Evolutionary conservation across 2,329 filamentous ascomycete species (phyloP), one percentile per base, ranked within the genome.

Genomic region (Cladophialophora yegresii): DNA sequence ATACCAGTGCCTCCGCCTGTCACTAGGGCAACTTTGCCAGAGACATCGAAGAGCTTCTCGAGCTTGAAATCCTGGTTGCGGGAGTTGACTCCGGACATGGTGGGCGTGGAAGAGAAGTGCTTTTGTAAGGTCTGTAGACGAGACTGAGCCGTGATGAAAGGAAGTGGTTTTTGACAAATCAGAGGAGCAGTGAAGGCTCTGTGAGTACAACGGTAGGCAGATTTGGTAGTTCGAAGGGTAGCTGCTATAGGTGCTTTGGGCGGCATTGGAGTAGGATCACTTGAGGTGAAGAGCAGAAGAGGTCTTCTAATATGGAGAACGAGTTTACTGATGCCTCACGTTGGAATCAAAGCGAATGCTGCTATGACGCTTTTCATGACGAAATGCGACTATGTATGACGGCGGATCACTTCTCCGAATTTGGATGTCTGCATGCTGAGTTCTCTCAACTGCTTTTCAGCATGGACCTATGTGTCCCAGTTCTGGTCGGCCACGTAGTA

Each of bases 1-100:
- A 89, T 89, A 22, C 87, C 87, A n/a, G 81, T 80, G 13, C 84
- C 85, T 30, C 86, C 86, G 57, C 86, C 86, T 1, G 87, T 87
- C 51, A 87, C 75, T 0, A 87, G 78, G 61, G 82, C 84, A 36
- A 86, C 83, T 66, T 82, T 83, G 68, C 77, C 78, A 59, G 83
- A 80, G 63, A 86, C 81, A 40, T 78, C 78, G 76, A 85, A 86
- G 9, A 87, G 78, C 69, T 81, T 82, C 66, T 78, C 75, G 6
- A 80, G 63, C 58, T 62, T 70, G 68, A 71, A 70, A 22, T 28
- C 30, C 55, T 69, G 45, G 47, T 69, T 71, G 54, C 64, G 62
- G 40, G 62, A 58, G 40, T 69, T 67, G 40, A 53, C 22, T 10
- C 7, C 13, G 5, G 55, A 49, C 67, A 71, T 71, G 50, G 54